These are phyloP conservation scores for Cerioporus squamosus DNA, from an alignment of 1,284 basidiomycete genomes.

Conservation along the genomic window DNA sequence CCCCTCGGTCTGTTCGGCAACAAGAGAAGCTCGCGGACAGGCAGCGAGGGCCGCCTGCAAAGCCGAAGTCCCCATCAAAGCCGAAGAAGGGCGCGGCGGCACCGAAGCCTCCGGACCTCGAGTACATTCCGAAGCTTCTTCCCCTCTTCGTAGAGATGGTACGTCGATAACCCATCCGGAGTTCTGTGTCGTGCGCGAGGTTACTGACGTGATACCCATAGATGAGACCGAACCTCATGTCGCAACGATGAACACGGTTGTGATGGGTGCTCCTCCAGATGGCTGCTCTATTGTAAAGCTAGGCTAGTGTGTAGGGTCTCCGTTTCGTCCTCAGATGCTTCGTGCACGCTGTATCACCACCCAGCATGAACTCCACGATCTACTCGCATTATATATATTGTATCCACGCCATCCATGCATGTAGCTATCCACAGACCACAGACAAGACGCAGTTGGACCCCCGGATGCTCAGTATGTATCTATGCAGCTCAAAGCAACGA, in stretches of 20 bases:
- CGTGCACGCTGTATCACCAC: conserved; percentile 14
- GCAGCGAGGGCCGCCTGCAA: not conserved
- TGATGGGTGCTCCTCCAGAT: not conserved
- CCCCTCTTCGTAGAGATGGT: conserved; percentile 93
- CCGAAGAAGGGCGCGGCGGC: conserved; percentile 41
- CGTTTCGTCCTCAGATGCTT: not conserved
- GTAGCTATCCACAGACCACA: conserved; percentile 13
- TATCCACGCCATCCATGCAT: conserved; percentile 16
- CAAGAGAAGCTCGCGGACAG: conserved; percentile 11
- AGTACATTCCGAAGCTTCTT: conserved; percentile 75
- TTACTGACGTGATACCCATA: conserved; percentile 1
- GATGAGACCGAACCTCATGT: conserved; percentile 28
- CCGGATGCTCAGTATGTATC: not conserved
- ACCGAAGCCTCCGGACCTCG: conserved; percentile 78
- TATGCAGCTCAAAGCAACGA: not conserved
- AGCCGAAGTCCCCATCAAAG: conserved; percentile 13
- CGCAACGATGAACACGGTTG: conserved; percentile 10
- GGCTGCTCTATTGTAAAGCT: conserved; percentile 22
- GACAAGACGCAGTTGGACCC: conserved; percentile 4
- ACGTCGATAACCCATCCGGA: conserved; percentile 31
- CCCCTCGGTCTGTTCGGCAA: conserved; percentile 4
- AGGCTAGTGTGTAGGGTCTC: conserved; percentile 14
- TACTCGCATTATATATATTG: conserved; percentile 18
- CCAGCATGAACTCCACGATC: conserved; percentile 1
- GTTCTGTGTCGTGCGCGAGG: not conserved